Evolutionary conservation across 202 grass and related monocot species (phyloP), one percentile per base, ranked within the genome.

Genomic region (Schoenoplectus tabernaemontani): DNA sequence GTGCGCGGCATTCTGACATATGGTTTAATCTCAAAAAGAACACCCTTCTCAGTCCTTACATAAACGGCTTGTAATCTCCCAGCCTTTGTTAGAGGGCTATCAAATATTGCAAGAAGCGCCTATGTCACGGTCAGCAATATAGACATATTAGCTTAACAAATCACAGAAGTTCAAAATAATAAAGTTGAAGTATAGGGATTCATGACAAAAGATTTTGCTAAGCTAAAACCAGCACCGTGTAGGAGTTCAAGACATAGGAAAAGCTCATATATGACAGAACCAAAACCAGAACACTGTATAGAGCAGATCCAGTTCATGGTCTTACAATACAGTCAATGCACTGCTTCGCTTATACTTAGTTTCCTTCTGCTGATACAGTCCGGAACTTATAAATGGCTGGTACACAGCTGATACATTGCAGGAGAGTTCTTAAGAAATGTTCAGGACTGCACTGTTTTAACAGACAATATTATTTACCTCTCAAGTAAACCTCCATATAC

Each of bases 11-110:
- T 90, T 83, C 91, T 91, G 41, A 98, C 91, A 86, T 95, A 43
- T 57, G 95, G 91, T 85, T 98, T 98, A 64, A 98, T 95, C 88
- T 95, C 91, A 85, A 98, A 92, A 36, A 98, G 77, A n/a, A 92
- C 89, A 38, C 95, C 91, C 59, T 94, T 98, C 80, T 94, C 91
- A 48, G 95, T 98, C 87, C 76, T 92, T 48, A 95, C 91, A 82
- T 92, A 98, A 86, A 98, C 91, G 80, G 89, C 96, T 80, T 95
- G 88, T 78, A 98, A 65, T 80, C 91, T 92, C 61, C 96, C 89
- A 83, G 91, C 91, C 82, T 98, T 98, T 74, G 88, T 92, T 63
- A 98, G 76, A 26, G 96, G 96, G 42, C 96, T 98, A 86, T 98
- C 95, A 80, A 98, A 95, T 89, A 98, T 91, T 57, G 96, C 96